Base-by-base conservation (phyloP, 331 rosid species). In the Malus hybrid region DNA sequence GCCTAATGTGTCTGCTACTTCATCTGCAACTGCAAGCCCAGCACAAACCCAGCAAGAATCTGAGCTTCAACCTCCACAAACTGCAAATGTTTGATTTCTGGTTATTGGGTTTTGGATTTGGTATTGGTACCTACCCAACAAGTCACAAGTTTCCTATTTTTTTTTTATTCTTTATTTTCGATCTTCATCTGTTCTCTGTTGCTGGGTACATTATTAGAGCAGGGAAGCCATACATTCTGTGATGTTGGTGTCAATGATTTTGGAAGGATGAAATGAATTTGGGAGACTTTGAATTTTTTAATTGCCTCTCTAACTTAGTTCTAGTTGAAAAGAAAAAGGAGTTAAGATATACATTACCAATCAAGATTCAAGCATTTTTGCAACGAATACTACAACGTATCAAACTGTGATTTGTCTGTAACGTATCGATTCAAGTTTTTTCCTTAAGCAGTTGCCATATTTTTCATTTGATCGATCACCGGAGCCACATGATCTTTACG, bases 21-120 rank as follows among this genome's bases (percentile, higher is more conserved):
- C 67, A 18, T 29, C 67, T 62, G 5, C 67, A 71, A 83, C 85
- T 27, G 85, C 64, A 20, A 57, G 10, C 64, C 64, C 92, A 2
- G 75, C 79, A 29, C 82, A 79, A 56, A 70, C 86, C 81, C 72
- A 18, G 66, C 85, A 77, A 81, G 84, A 83, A 80, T 79, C 83
- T 65, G 77, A 73, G 33, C 20, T 34, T 75, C 83, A 72, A 74
- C 52, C 65, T 32, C 77, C 85, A 50, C 32, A 27, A 71, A 29
- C 66, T 54, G 3, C 84, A 34, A 69, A 73, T 79, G 76, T 24
- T 75, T 88, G 78, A 80, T 79, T 66, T 59, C 57, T 66, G 20
- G 71, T 20, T 71, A 3, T 3, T 32, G 55, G 54, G 19, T 24
- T 50, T 7, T 62, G 34, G 16, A 39, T 36, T 22, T 39, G 29